Evolutionary conservation across 2,329 filamentous ascomycete species (phyloP).

Genomic region (Ceratocystis ficicola): DNA sequence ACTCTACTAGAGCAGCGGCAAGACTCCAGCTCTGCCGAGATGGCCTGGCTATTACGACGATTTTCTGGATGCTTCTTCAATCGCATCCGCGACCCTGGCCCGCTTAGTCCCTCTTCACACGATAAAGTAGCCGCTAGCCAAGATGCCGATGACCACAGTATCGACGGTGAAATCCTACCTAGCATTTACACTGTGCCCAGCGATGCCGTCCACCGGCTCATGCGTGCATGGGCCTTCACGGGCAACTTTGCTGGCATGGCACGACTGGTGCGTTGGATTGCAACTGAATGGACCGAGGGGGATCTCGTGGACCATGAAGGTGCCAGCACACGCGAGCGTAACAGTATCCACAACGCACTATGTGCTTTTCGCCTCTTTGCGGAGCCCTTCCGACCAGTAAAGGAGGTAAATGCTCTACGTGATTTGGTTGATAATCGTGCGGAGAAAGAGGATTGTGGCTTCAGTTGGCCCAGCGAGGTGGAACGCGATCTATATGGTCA

Average conservation of each 20-base stretch:
- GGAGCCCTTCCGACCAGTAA: slow-evolving; percentile 32
- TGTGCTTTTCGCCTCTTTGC: slow-evolving; percentile 40
- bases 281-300: slow-evolving; percentile 34
- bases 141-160: not conserved
- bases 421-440: slow-evolving; percentile 26
- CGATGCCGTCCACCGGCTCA: slow-evolving; percentile 24
- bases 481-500: slow-evolving; percentile 29
- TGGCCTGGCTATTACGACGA: slow-evolving; percentile 17
- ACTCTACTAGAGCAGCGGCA: slow-evolving; percentile 2
- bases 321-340: slow-evolving; percentile 26
- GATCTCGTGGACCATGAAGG: slow-evolving; percentile 24
- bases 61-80: slow-evolving; percentile 14
- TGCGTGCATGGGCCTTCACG: slow-evolving; percentile 50
- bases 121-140: not conserved
- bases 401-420: slow-evolving; percentile 29
- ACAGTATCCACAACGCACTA: slow-evolving; percentile 30
- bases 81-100: not conserved
- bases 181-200: slow-evolving; percentile 7
- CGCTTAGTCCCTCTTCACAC: not conserved
- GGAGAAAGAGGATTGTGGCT: slow-evolving; percentile 26
- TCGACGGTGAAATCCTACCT: not conserved
- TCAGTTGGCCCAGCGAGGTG: slow-evolving; percentile 32
- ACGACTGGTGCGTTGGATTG: slow-evolving; percentile 47
- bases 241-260: slow-evolving; percentile 48
- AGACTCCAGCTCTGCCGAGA: slow-evolving; percentile 4